Evolutionary conservation across 495 filamentous ascomycete genomes (phyloP), one percentile per base, ranked within the genome.

Genomic region (Amorphotheca resinae): DNA sequence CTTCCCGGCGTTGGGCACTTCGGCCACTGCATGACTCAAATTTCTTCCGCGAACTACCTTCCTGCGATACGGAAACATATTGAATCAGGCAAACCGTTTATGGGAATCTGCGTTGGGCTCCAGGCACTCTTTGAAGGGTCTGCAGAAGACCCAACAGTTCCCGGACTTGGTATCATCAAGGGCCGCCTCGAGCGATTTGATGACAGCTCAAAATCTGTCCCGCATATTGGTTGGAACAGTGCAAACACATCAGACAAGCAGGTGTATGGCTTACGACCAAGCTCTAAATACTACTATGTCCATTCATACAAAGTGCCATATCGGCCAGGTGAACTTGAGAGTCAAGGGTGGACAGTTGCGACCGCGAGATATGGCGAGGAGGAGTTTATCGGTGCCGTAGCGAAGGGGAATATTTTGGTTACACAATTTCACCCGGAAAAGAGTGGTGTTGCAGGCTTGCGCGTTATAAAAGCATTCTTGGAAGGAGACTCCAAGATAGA

Each of bases 351-450:
- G 88, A 76, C 74, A 1, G 81, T 95, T 11, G 91, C 93, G 11
- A 89, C 80, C 2, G 89, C 77, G 1, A 76, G 72, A 21, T 96
- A 98, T 59, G 88, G 91, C 9, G 70, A 77, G 1, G 87, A 96
- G 64, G 77, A 80, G 22, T 98, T 96, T 56, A 80, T 96, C 1
- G 91, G 93, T 33, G 93, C 89, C 3, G 69, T 98, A 20, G 83
- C 81, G 16, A 82, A 76, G 53, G 81, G 73, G 11, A 91, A 87
- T 54, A 66, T 96, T 2, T 74, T 95, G 33, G 91, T 84, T 0
- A 91, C 93, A 5, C 91, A 98, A 54, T 98, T 96, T 58, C 91
- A 98, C 62, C 91, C 91, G 0, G 91, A 98, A 60, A 98, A 98
- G 69, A 93, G 84, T 58, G 91, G 91, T 14, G 74, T 79, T 14